Evolutionary conservation across 805 yeast species (phyloP).

Genomic region (Suhomyces sp.): DNA sequence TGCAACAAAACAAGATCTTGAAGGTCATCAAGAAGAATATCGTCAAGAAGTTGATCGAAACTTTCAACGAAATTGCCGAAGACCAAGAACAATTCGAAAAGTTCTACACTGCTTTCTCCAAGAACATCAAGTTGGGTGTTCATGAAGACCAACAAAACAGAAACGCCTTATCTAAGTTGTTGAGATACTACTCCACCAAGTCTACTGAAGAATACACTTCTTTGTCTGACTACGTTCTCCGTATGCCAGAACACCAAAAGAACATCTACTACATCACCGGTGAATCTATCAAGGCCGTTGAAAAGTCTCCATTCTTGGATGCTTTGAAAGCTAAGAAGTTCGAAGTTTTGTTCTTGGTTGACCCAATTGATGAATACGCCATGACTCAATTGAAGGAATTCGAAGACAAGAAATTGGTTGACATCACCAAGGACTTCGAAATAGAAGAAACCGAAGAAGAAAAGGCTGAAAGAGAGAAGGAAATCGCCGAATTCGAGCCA

Average conservation of each 20-base stretch:
- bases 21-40: constrained; percentile 99
- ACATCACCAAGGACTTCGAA: constrained; percentile 98
- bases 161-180: constrained; percentile 87
- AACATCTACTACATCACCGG: constrained; percentile 99
- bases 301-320: constrained; percentile 98
- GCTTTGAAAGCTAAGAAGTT: constrained; percentile 98
- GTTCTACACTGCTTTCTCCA: constrained; percentile 96
- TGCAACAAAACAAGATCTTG: constrained; percentile 99
- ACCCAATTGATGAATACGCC: constrained; percentile 99
- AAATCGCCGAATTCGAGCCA: constrained; percentile 86
- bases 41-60: constrained; percentile 96
- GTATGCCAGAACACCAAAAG: constrained; percentile 99
- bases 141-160: constrained; percentile 99
- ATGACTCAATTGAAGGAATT: constrained; percentile 99
- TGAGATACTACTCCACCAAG: constrained; percentile 97
- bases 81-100: constrained; percentile 97
- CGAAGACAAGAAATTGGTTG: constrained; percentile 98
- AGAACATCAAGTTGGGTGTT: constrained; percentile 97
- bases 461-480: constrained; percentile 91
- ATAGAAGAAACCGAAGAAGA: constrained; percentile 98
- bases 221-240: constrained; percentile 93
- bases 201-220: constrained; percentile 93
- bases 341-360: constrained; percentile 96
- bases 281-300: constrained; percentile 96
- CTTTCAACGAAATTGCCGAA: constrained; percentile 99